Base-by-base conservation (phyloP, 441 rosid genomes). In the Brassica balearica region DNA sequence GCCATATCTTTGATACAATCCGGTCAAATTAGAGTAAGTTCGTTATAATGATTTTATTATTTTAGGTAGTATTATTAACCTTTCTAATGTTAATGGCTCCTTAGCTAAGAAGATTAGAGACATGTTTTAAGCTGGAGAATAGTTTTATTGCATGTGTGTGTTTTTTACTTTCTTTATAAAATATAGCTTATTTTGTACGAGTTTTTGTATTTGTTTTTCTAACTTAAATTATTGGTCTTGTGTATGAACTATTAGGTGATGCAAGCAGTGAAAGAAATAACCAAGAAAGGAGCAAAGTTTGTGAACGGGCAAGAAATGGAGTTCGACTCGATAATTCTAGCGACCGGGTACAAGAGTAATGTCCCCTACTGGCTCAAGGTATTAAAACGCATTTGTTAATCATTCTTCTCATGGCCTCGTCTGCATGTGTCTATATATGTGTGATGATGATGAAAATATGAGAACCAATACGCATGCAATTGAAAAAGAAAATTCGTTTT, bases 341-440 rank as follows among this genome's bases (percentile, higher is more conserved):
- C 99, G 62, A 95, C 99, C 23, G 99, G 98, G 5, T 95, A 92
- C 76, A 91, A 85, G 81, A 95, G 96, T 80, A 95, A 87, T 14
- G 96, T 95, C 17, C 95, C 97, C 48, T 70, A 78, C 73, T 95
- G 99, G 99, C 97, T 95, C 73, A 89, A 92, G 96, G 99, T 93
- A 84, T 80, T 36, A 5, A 2, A 46, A 22, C 27, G 2, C 27
- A 23, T 15, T 38, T 62, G 55, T 27, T 62, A 19, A 29, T n/a
- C 41, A 17, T 8, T 58, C 34, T 6, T 32, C 32, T 53, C 19
- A 36, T 55, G 12, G n/a, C 5, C 3, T 55, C 41, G 41, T 69
- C 6, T 34, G 14, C 34, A 53, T 65, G 9, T 43, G 51, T 3
- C 27, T 25, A 25, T 25, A 46, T 46, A 12, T 46, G 6, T 36